Percentiles rank a stretch among this genome's conserved stretches.
These are phyloP conservation scores for Komagataea norvegica DNA, from an alignment of 1,139 yeast species.

Conservation along the genomic window DNA sequence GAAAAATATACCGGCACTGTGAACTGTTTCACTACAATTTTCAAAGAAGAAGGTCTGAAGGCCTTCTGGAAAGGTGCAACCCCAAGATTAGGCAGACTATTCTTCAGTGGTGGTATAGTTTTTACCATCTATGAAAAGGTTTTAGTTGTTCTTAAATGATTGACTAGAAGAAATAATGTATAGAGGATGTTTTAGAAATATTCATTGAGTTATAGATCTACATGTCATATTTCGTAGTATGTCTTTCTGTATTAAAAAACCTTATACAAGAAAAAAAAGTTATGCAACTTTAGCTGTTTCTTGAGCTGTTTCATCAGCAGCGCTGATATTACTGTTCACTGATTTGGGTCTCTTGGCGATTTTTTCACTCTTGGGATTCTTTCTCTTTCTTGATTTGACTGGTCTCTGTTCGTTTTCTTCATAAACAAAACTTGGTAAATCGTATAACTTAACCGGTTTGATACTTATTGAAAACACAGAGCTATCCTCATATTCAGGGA, in stretches of 20 bases:
- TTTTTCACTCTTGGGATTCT: conserved; percentile 32
- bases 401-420: conserved; percentile 78
- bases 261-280: too few relatives aligned
- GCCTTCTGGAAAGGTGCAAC: conserved; percentile 99
- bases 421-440: conserved; percentile 81
- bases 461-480: conserved; percentile 56
- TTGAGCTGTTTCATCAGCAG: conserved; percentile 1
- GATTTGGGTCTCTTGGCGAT: conserved; percentile 31
- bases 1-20: conserved; percentile 66
- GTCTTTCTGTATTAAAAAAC: too few relatives aligned
- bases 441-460: conserved; percentile 73
- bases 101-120: conserved; percentile 92
- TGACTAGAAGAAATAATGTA: too few relatives aligned
- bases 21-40: conserved; percentile 76
- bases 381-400: conserved; percentile 49
- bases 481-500: conserved; percentile 62
- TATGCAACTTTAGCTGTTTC: not conserved
- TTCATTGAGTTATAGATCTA: too few relatives aligned
- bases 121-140: conserved; percentile 92
- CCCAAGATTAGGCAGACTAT: conserved; percentile 87
- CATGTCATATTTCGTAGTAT: not conserved
- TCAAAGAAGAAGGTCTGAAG: conserved; percentile 82
- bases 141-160: conserved; percentile 47
- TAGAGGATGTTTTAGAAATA: not conserved
- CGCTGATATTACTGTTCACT: conserved; percentile 8